These are phyloP conservation scores for Gillenia trifoliata DNA, from an alignment of 306 rosid genomes.

Conservation along the genomic window DNA sequence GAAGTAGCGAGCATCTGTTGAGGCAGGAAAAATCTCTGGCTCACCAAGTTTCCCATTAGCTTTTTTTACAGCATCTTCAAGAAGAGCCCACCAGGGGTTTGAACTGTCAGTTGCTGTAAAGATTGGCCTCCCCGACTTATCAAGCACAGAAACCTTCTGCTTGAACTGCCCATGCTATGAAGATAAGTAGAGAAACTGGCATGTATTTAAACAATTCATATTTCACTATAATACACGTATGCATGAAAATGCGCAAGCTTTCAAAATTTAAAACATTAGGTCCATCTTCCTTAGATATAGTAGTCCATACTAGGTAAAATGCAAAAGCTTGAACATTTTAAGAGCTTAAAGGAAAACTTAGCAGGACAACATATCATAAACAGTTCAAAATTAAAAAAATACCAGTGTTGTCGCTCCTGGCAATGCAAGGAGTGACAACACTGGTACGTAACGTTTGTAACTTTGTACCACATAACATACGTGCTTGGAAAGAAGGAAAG, in stretches of 20 bases:
- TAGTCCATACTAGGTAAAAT: background rate
- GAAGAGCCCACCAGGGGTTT: conserved; percentile 85
- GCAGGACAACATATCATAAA: background rate
- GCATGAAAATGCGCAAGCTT: background rate
- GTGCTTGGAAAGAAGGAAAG: background rate
- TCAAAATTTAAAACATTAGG: background rate
- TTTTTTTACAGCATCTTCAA: conserved; percentile 64
- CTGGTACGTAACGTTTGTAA: background rate
- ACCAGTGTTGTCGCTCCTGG: no score
- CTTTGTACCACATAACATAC: background rate
- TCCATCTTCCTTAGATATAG: background rate
- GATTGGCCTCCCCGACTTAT: conserved; percentile 52
- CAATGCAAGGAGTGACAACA: background rate
- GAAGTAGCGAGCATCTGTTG: conserved; percentile 87
- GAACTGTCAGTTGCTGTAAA: conserved; percentile 66
- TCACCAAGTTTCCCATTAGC: conserved; percentile 81
- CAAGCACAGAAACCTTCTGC: conserved; percentile 45
- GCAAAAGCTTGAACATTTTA: background rate
- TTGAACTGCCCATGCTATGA: conserved; percentile 62
- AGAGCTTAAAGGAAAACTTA: background rate
- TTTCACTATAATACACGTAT: background rate
- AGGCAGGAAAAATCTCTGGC: conserved; percentile 82
- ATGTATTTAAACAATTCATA: background rate
- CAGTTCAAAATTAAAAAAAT: background rate
- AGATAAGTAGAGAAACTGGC: conserved; percentile 17